These are phyloP conservation scores for Cryptococcus amylolentus DNA, from an alignment of 1,284 basidiomycete species.

Conservation along the genomic window DNA sequence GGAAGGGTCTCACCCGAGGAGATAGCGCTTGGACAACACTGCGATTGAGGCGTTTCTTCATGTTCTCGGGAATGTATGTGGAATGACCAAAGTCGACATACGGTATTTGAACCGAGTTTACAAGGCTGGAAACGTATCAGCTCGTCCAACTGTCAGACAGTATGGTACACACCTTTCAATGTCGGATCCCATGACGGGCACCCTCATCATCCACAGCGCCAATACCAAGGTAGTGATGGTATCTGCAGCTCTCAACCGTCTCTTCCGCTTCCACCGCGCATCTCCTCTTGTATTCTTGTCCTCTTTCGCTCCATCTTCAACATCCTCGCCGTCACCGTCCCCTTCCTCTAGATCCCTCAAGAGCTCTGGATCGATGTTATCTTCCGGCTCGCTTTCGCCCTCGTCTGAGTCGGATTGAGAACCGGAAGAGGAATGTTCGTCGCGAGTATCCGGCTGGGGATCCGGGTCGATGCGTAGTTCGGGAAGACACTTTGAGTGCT, in stretches of 20 bases:
- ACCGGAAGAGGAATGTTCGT: neutral
- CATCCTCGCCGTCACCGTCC: conserved; percentile 26
- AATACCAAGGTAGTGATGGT: conserved; percentile 56
- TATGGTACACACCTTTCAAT: conserved; percentile 60
- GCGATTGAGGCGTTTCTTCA: conserved; percentile 68
- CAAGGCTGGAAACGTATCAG: conserved; percentile 26
- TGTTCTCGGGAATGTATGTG: conserved; percentile 58
- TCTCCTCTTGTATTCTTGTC: conserved; percentile 1
- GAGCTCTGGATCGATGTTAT: conserved; percentile 28
- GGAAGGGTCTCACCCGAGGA: conserved; percentile 58
- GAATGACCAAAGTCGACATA: conserved; percentile 70
- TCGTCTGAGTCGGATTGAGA: conserved; percentile 18
- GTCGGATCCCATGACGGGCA: conserved; percentile 71
- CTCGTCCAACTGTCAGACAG: neutral
- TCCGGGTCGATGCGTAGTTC: too few relatives aligned
- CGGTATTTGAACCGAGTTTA: conserved; percentile 71
- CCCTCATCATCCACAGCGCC: conserved; percentile 70
- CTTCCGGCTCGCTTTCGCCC: conserved; percentile 21
- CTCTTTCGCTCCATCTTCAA: neutral
- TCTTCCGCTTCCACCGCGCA: conserved; percentile 12
- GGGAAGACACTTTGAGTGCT: too few relatives aligned
- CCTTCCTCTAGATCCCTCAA: conserved; percentile 11
- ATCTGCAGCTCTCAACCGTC: conserved; percentile 26
- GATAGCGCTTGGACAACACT: conserved; percentile 63
- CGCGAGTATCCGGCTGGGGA: too few relatives aligned